Conservation (phyloP, 352 stramenopile species). For the Phytophthora hibernalis region DNA sequence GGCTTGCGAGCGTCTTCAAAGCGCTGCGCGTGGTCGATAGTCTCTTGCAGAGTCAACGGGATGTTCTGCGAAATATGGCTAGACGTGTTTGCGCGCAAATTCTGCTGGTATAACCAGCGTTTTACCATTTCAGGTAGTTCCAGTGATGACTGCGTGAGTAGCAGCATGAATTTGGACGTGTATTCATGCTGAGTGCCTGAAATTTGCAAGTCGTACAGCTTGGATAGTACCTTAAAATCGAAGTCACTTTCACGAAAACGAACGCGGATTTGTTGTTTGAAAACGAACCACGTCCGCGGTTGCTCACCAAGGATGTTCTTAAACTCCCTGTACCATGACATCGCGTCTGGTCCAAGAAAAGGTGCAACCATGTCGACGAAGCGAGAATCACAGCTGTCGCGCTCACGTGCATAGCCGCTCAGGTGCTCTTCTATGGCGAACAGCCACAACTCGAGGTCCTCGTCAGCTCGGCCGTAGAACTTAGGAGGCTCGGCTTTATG, state of each 20-base stretch:
- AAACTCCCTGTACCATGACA: slow-evolving; percentile 18
- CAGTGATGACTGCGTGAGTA: background rate
- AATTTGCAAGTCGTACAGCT: background rate
- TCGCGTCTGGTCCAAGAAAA: background rate
- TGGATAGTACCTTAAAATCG: background rate
- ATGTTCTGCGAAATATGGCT: slow-evolving; percentile 14
- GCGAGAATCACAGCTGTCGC: background rate
- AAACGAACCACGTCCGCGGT: background rate
- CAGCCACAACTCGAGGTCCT: slow-evolving; percentile 8
- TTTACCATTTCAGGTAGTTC: background rate
- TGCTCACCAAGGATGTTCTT: slow-evolving; percentile 3
- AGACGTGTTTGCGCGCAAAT: background rate
- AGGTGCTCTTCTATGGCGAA: slow-evolving; percentile 10
- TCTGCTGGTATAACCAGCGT: background rate
- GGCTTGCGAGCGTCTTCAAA: slow-evolving; percentile 15
- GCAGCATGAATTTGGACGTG: background rate
- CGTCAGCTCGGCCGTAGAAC: background rate
- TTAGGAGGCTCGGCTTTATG: background rate
- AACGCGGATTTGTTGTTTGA: slow-evolving; percentile 6
- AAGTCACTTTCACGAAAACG: background rate
- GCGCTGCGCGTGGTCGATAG: slow-evolving; percentile 10
- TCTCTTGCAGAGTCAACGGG: slow-evolving; percentile 2
- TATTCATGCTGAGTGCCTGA: background rate
- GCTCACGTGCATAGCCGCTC: background rate
- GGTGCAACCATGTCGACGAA: slow-evolving; percentile 9